Evolutionary conservation across 352 stramenopile species (phyloP).

Genomic region (Globisporangium spinosum): DNA sequence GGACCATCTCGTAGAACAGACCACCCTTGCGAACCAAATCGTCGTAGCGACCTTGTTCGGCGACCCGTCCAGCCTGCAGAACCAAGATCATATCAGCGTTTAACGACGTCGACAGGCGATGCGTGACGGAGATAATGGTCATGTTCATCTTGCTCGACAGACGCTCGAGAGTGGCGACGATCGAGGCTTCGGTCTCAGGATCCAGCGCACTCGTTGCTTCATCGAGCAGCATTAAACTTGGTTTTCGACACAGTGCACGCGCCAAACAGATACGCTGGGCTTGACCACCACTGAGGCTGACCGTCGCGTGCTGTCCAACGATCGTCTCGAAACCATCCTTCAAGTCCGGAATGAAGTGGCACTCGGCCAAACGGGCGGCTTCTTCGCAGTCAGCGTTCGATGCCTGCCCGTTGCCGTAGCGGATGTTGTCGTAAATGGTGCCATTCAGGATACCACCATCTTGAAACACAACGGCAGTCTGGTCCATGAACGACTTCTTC

Average conservation of each 20-base stretch:
- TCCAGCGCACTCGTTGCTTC: conserved; percentile 87
- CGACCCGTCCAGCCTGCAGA: conserved; percentile 68
- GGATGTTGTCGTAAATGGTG: conserved; percentile 87
- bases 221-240: conserved; percentile 77
- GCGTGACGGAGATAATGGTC: conserved; percentile 88
- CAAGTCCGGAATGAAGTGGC: conserved; percentile 78
- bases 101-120: conserved; percentile 77
- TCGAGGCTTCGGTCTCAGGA: conserved; percentile 82
- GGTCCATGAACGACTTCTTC: conserved; percentile 85
- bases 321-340: conserved; percentile 83
- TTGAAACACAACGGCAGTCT: conserved; percentile 86
- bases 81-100: conserved; percentile 85
- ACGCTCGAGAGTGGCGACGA: conserved; percentile 77
- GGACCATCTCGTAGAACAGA: conserved; percentile 84
- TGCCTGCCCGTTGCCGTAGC: conserved; percentile 69
- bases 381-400: conserved; percentile 81
- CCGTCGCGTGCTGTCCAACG: conserved; percentile 84
- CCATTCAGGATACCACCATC: conserved; percentile 86
- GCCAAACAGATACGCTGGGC: conserved; percentile 85
- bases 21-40: conserved; percentile 60
- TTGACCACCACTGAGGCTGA: conserved; percentile 82
- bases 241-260: conserved; percentile 73
- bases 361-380: conserved; percentile 74
- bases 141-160: conserved; percentile 84
- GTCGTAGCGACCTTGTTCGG: conserved; percentile 77